phyloP scores from a whole-genome alignment of 2,329 filamentous ascomycete genomes.

The Trichophyton rubrum region DNA sequence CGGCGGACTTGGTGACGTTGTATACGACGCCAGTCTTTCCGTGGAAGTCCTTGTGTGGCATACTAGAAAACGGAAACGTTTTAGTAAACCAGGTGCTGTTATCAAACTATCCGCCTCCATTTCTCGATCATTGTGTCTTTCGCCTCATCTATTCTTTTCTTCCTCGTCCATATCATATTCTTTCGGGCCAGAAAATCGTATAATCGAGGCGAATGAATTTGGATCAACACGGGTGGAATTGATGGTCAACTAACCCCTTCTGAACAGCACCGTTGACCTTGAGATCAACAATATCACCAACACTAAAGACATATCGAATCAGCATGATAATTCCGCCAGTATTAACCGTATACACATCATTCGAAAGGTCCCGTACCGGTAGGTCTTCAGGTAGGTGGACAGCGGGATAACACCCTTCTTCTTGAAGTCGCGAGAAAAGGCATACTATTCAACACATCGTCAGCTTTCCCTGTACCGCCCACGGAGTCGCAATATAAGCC shows the following conservation, averaged over 20 bases:
- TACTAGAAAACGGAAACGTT: constrained; percentile 41
- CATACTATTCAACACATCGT: constrained; percentile 47
- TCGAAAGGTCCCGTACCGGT: constrained; percentile 51
- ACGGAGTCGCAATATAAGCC: constrained; percentile 2
- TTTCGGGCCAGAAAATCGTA: background rate
- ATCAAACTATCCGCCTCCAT: background rate
- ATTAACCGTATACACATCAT: constrained; percentile 5
- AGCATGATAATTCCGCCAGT: background rate
- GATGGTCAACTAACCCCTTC: constrained; percentile 63
- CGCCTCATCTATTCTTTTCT: background rate
- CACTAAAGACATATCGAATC: constrained; percentile 40
- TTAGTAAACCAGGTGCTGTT: background rate
- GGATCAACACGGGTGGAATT: background rate
- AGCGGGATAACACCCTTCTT: constrained; percentile 88
- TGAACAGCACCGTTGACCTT: constrained; percentile 97
- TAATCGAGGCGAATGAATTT: background rate
- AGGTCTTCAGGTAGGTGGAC: constrained; percentile 87
- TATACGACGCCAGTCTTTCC: constrained; percentile 97
- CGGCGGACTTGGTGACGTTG: constrained; percentile 97
- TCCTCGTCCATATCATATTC: background rate
- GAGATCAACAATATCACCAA: constrained; percentile 98
- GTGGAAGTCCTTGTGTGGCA: constrained; percentile 99
- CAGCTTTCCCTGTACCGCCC: constrained; percentile 19
- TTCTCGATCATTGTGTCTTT: too few relatives aligned
- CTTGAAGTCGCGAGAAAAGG: constrained; percentile 90